A percentile compares a stretch with the other conserved stretches of the same genome.
These are phyloP conservation scores for Cordyceps militaris DNA, from an alignment of 2,329 filamentous ascomycete genomes.

Conservation along the genomic window DNA sequence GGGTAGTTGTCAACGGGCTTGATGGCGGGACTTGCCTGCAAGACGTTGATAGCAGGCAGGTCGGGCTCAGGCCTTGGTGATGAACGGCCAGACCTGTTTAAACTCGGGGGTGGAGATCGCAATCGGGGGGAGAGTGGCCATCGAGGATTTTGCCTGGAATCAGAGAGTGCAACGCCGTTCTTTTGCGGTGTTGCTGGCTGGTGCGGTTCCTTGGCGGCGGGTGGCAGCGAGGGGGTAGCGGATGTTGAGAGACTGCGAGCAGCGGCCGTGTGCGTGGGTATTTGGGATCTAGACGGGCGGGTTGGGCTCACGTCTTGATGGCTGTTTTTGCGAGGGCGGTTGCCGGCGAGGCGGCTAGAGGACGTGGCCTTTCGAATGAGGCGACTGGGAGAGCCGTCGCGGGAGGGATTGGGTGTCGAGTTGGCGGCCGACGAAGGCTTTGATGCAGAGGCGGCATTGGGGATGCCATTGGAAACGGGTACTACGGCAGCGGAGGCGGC, in stretches of 20 bases:
- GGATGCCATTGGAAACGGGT: neutral
- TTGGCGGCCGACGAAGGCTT: conserved; percentile 27
- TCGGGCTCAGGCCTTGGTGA: conserved; percentile 44
- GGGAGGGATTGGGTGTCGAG: conserved; percentile 34
- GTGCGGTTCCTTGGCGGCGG: conserved; percentile 51
- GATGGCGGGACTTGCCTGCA: conserved; percentile 41
- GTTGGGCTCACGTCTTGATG: conserved; percentile 56
- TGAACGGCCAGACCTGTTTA: conserved; percentile 39
- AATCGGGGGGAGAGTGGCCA: conserved; percentile 74
- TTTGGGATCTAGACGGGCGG: conserved; percentile 42
- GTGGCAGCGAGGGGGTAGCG: conserved; percentile 58
- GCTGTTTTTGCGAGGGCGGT: conserved; percentile 59
- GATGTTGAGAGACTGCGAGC: conserved; percentile 63
- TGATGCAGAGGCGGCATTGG: neutral
- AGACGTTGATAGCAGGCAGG: conserved; percentile 45
- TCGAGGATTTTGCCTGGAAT: conserved; percentile 53
- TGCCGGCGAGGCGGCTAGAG: conserved; percentile 29
- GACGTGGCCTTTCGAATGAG: conserved; percentile 30
- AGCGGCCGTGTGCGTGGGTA: conserved; percentile 54
- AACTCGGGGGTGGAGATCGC: conserved; percentile 64
- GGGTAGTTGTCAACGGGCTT: conserved; percentile 35
- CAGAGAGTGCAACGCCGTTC: conserved; percentile 35
- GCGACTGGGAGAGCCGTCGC: conserved; percentile 43
- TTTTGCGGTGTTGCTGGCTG: conserved; percentile 62
- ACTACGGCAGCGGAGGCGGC: neutral